Evolutionary conservation across 2,329 filamentous ascomycete genomes (phyloP).

Genomic region (Aspergillus piperis): DNA sequence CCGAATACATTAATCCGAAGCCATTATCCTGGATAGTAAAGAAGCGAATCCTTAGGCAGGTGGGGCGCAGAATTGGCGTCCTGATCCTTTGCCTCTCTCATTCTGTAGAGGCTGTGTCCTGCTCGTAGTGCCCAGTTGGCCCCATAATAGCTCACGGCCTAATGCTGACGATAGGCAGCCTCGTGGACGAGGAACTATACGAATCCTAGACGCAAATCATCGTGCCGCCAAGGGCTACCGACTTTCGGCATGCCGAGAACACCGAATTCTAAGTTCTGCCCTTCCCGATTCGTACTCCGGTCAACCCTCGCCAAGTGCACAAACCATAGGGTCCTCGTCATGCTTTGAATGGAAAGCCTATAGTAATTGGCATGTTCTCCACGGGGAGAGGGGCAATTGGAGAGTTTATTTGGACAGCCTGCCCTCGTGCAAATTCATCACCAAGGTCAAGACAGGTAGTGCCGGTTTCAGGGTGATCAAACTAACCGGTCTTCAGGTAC

Average conservation of each 20-base stretch:
- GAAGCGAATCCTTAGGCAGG: background rate
- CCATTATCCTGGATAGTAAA: too few relatives aligned
- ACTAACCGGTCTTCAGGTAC: background rate
- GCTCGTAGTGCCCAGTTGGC: background rate
- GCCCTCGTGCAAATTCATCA: background rate
- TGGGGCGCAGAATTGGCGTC: background rate
- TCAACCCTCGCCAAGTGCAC: background rate
- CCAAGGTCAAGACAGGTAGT: background rate
- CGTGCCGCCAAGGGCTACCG: background rate
- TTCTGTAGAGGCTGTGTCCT: background rate
- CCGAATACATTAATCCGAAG: background rate
- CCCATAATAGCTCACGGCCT: background rate
- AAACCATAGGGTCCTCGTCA: background rate
- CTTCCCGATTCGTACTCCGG: background rate
- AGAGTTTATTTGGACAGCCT: background rate
- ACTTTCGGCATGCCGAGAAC: background rate
- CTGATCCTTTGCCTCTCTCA: background rate
- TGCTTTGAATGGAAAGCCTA: too few relatives aligned
- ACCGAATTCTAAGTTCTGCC: background rate
- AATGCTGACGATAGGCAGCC: background rate
- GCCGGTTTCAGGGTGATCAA: background rate
- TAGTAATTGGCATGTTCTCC: too few relatives aligned
- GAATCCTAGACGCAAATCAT: background rate
- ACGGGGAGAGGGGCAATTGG: background rate
- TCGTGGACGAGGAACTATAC: background rate